Evolutionary conservation across 352 stramenopile genomes (phyloP).

Genomic region (Phytopythium aichiense): DNA sequence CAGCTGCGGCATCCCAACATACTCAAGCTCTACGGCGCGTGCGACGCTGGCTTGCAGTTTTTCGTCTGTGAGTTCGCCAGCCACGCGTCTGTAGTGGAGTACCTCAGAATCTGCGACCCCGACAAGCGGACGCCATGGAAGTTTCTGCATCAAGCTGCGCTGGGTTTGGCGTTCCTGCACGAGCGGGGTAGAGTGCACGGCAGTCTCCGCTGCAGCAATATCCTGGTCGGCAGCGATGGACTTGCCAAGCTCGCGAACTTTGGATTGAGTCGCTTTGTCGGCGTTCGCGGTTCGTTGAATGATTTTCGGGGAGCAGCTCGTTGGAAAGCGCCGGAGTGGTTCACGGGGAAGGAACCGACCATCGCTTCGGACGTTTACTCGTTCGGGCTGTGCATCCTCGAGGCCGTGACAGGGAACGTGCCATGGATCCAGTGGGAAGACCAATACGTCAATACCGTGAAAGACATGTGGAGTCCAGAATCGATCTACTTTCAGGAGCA

Average conservation of each 20-base stretch:
- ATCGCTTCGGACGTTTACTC: constrained; percentile 32
- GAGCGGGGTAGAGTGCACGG: constrained; percentile 13
- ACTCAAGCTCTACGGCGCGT: constrained; percentile 16
- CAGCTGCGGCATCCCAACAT: constrained; percentile 16
- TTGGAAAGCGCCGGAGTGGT: constrained; percentile 28
- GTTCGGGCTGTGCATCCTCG: constrained; percentile 35
- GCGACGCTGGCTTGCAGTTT: constrained; percentile 7
- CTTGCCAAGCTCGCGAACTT: constrained; percentile 26
- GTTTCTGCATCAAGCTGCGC: constrained; percentile 9
- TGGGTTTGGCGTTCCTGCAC: constrained; percentile 11
- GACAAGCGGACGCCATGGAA: constrained; percentile 3
- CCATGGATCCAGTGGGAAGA: constrained; percentile 21
- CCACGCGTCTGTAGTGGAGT: constrained; percentile 2
- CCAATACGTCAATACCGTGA: constrained; percentile 6
- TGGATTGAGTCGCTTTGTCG: constrained; percentile 11
- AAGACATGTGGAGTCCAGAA: background rate
- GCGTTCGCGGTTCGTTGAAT: background rate
- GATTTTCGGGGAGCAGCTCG: constrained; percentile 4
- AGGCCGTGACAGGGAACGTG: constrained; percentile 22
- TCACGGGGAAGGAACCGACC: constrained; percentile 8
- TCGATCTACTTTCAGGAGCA: background rate
- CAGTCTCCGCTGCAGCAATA: constrained; percentile 24
- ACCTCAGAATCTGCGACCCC: background rate
- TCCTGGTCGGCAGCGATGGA: constrained; percentile 19
- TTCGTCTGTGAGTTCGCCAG: constrained; percentile 14